Evolutionary conservation across 2,329 filamentous ascomycete species (phyloP).

Genomic region (Stylonectria norvegica): DNA sequence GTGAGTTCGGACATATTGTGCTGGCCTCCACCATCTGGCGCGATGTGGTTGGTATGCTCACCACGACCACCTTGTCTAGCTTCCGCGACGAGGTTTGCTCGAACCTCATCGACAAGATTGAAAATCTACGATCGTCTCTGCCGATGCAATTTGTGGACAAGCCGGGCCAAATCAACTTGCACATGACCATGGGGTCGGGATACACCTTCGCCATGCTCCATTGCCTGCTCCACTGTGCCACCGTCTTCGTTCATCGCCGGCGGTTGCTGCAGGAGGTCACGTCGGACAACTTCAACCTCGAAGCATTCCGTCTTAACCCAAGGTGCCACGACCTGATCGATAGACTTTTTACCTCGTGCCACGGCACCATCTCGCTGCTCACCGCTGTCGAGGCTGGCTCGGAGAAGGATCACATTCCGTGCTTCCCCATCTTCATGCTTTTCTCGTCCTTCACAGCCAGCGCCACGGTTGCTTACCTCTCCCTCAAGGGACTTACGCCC

Average conservation of each 20-base stretch:
- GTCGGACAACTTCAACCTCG: slow-evolving; percentile 48
- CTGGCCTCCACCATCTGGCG: slow-evolving; percentile 60
- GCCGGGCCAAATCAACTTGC: slow-evolving; percentile 57
- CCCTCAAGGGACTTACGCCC: slow-evolving; percentile 58
- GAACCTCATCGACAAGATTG: slow-evolving; percentile 52
- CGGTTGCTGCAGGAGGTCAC: slow-evolving; percentile 57
- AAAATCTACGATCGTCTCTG: slow-evolving; percentile 50
- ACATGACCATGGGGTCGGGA: slow-evolving; percentile 63
- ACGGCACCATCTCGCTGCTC: slow-evolving; percentile 55
- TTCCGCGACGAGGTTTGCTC: slow-evolving; percentile 54
- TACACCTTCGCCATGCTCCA: slow-evolving; percentile 62
- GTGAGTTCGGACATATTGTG: slow-evolving; percentile 61
- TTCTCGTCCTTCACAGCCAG: slow-evolving; percentile 61
- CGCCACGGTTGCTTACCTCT: slow-evolving; percentile 59
- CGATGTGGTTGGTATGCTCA: slow-evolving; percentile 60
- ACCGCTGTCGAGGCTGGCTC: slow-evolving; percentile 53
- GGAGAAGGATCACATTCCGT: slow-evolving; percentile 57
- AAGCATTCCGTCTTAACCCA: slow-evolving; percentile 50
- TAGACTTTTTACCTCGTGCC: slow-evolving; percentile 55
- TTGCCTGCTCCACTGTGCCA: slow-evolving; percentile 58
- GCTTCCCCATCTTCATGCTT: slow-evolving; percentile 61
- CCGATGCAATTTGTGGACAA: slow-evolving; percentile 61
- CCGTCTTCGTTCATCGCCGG: slow-evolving; percentile 59
- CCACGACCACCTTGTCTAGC: slow-evolving; percentile 47
- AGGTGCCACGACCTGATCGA: slow-evolving; percentile 54